Percentiles rank a stretch among this genome's conserved stretches.
These are phyloP conservation scores for Boletus mariae DNA, from an alignment of 1,284 basidiomycete genomes.

Conservation along the genomic window DNA sequence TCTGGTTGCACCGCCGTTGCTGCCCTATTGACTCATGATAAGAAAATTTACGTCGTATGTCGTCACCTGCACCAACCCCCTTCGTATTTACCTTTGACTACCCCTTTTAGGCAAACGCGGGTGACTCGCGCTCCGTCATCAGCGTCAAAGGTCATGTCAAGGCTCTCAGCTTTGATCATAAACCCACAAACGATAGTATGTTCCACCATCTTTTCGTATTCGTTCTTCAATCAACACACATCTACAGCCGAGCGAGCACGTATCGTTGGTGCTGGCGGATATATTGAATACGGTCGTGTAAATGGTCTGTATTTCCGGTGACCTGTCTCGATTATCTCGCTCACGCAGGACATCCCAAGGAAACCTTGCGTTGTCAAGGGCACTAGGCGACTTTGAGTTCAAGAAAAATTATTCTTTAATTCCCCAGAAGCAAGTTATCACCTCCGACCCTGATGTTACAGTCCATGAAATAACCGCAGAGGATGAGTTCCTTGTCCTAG, in stretches of 20 bases:
- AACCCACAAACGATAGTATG: conserved; percentile 85
- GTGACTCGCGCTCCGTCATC: conserved; percentile 94
- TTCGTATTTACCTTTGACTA: background rate
- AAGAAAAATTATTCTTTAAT: conserved; percentile 86
- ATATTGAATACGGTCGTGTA: conserved; percentile 95
- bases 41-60: conserved; percentile 75
- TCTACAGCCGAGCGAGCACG: conserved; percentile 76
- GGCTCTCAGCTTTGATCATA: conserved; percentile 92
- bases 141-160: conserved; percentile 83
- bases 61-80: background rate
- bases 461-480: conserved; percentile 79
- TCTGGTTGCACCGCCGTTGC: conserved; percentile 98
- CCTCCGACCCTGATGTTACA: conserved; percentile 90
- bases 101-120: conserved; percentile 83
- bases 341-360: conserved; percentile 46
- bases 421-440: conserved; percentile 94
- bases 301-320: conserved; percentile 64
- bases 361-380: conserved; percentile 93
- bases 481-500: conserved; percentile 94
- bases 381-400: conserved; percentile 98
- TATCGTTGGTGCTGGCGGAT: conserved; percentile 93
- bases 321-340: background rate
- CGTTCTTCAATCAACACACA: background rate
- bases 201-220: conserved; percentile 2
- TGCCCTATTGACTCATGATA: conserved; percentile 75